Evolutionary conservation across 148 eudicot genomes (phyloP).

Genomic region (Vaccinium vitisidaea): DNA sequence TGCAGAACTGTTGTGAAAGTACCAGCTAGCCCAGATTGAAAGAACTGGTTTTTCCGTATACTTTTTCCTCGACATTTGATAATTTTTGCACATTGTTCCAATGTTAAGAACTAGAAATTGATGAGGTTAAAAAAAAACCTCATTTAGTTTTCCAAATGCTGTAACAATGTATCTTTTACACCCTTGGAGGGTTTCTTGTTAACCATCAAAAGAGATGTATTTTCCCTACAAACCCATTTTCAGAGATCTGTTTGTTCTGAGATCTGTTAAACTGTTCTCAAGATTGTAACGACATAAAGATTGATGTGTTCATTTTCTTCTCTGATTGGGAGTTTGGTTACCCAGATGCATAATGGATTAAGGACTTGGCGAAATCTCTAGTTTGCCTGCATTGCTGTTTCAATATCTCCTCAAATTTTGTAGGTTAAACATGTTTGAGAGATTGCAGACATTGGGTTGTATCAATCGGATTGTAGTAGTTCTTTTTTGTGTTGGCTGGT

Average conservation of each 20-base stretch:
- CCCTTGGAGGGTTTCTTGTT: neutral
- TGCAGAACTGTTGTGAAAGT: neutral
- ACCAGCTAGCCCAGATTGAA: neutral
- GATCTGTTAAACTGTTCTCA: neutral
- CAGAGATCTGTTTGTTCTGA: neutral
- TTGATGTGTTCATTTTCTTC: neutral
- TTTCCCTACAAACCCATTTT: neutral
- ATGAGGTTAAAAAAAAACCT: neutral
- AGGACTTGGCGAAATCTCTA: neutral
- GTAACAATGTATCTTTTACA: neutral
- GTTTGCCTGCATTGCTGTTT: constrained; percentile 1
- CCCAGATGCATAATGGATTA: neutral
- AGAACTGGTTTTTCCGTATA: neutral
- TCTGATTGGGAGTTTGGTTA: neutral
- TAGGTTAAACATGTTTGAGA: neutral
- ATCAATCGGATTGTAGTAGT: neutral
- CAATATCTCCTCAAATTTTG: neutral
- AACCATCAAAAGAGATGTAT: neutral
- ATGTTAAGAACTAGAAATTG: neutral
- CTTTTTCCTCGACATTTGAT: neutral
- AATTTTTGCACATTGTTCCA: neutral
- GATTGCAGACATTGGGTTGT: neutral
- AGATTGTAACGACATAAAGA: neutral
- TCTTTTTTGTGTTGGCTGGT: too few relatives aligned
- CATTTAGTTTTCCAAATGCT: neutral